Conservation (phyloP, 352 stramenopile genomes). For the Phytophthora multivora region DNA sequence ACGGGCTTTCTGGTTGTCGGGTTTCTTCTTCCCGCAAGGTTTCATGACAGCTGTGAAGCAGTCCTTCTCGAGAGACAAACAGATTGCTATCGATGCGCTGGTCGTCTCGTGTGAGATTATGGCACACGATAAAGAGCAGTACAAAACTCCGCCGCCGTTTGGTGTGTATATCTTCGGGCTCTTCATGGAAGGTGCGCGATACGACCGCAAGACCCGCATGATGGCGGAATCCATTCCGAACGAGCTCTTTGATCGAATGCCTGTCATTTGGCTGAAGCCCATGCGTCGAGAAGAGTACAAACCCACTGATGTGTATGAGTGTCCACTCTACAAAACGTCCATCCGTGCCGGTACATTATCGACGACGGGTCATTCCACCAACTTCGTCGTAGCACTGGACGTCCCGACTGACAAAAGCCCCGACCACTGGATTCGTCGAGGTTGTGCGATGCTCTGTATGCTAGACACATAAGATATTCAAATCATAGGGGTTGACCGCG, state of each 20-base stretch:
- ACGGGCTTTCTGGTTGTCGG: slow-evolving; percentile 90
- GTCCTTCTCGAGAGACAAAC: slow-evolving; percentile 88
- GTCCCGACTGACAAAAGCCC: slow-evolving; percentile 83
- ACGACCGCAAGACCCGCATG: slow-evolving; percentile 70
- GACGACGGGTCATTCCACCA: slow-evolving; percentile 94
- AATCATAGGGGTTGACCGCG: not conserved
- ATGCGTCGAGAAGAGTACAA: slow-evolving; percentile 81
- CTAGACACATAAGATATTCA: slow-evolving; percentile 81
- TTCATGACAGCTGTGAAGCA: slow-evolving; percentile 97
- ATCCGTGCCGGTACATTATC: slow-evolving; percentile 90
- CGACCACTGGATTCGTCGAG: slow-evolving; percentile 94
- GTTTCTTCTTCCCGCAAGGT: slow-evolving; percentile 96
- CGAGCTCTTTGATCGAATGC: slow-evolving; percentile 91
- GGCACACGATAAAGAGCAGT: slow-evolving; percentile 74
- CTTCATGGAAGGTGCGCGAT: slow-evolving; percentile 95
- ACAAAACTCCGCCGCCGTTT: slow-evolving; percentile 59
- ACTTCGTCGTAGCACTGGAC: slow-evolving; percentile 91
- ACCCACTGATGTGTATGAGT: slow-evolving; percentile 84
- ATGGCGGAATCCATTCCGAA: slow-evolving; percentile 91
- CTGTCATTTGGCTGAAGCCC: slow-evolving; percentile 92
- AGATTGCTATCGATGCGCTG: slow-evolving; percentile 93
- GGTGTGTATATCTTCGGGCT: slow-evolving; percentile 95
- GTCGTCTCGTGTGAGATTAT: slow-evolving; percentile 85
- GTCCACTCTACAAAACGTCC: slow-evolving; percentile 94
- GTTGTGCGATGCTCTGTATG: slow-evolving; percentile 95